Evolutionary conservation across 306 rosid species (phyloP), one percentile per base, ranked within the genome.

Genomic region (Dicorynia guianensis): DNA sequence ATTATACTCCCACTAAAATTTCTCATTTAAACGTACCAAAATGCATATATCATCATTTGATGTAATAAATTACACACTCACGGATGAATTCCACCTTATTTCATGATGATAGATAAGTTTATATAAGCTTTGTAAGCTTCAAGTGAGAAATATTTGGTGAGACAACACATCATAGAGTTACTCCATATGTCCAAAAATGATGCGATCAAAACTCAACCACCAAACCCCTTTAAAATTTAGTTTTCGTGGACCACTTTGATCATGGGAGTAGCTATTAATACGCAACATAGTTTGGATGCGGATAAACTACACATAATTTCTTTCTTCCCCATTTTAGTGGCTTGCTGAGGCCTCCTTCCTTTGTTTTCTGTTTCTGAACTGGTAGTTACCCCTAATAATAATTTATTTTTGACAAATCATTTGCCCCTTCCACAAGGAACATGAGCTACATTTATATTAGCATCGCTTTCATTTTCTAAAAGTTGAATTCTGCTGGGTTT

Each of bases 361-460:
- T 25, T 1, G 36, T 19, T 67, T 66, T 57, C 56, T 47, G 54
- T 59, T 55, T 35, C 43, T 63, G 63, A 68, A 78, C 52, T 19
- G 63, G 80, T 83, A 58, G 87, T 79, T 83, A 44, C 76, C 79
- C 84, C 87, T 42, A 66, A 44, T 70, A 34, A 49, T 12, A 12
- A 11, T 19, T 42, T 25, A 12, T 43, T 19, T 38, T 53, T 17
- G 44, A 59, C 46, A n/a, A 43, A 34, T 10, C 58, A 46, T 50
- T 35, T 67, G 63, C 47, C 59, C 20, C 35, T 44, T 65, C 55
- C 35, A 57, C 78, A 83, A 83, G 81, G 69, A 65, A 79, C 72
- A 63, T 75, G 67, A 63, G 4, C 71, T 75, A 69, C 56, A 60
- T 57, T 69, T 75, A 83, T 62, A 83, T 74, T 20, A 36, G n/a